A percentile compares a stretch with the other conserved stretches of the same genome.
Evolutionary conservation across 768 basidiomycete species (phyloP).

Genomic region (Lanmaoa rubissima): DNA sequence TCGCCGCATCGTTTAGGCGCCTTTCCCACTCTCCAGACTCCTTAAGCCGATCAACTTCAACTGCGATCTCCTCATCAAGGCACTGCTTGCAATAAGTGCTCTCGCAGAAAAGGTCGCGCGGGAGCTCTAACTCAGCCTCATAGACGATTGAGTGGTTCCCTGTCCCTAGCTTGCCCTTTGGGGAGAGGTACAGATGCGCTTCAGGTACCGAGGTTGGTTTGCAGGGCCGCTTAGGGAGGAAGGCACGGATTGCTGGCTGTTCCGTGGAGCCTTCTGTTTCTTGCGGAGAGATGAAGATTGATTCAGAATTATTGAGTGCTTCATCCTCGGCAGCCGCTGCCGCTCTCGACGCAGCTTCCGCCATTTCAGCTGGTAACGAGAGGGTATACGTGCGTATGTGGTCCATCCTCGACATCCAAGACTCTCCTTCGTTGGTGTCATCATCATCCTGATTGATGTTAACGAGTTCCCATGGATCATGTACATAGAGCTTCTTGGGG

Average conservation of each 20-base stretch:
- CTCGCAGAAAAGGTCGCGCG: constrained; percentile 38
- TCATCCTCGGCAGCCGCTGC: constrained; percentile 8
- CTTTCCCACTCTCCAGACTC: constrained; percentile 15
- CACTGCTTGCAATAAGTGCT: constrained; percentile 41
- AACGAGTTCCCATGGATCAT: constrained; percentile 41
- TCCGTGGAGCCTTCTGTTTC: constrained; percentile 23
- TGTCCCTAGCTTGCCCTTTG: constrained; percentile 33
- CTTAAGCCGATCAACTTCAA: constrained; percentile 13
- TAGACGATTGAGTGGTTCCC: constrained; percentile 55
- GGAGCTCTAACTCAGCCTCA: constrained; percentile 49
- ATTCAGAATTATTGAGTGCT: not conserved
- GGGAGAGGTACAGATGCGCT: constrained; percentile 50
- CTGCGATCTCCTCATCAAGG: constrained; percentile 31
- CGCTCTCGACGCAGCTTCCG: constrained; percentile 2
- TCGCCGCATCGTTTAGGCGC: not conserved
- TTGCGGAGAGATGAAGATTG: constrained; percentile 23
- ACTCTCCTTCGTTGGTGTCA: not conserved
- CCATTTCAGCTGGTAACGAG: constrained; percentile 11
- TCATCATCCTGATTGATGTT: not conserved
- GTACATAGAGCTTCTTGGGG: constrained; percentile 42
- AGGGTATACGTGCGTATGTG: constrained; percentile 31
- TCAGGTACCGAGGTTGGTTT: constrained; percentile 28
- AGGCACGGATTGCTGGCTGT: constrained; percentile 28
- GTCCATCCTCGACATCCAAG: constrained; percentile 32
- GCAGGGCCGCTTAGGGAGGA: constrained; percentile 27